Evolutionary conservation across 2,329 filamentous ascomycete genomes (phyloP).

Genomic region (Uncinocarpus reesii): DNA sequence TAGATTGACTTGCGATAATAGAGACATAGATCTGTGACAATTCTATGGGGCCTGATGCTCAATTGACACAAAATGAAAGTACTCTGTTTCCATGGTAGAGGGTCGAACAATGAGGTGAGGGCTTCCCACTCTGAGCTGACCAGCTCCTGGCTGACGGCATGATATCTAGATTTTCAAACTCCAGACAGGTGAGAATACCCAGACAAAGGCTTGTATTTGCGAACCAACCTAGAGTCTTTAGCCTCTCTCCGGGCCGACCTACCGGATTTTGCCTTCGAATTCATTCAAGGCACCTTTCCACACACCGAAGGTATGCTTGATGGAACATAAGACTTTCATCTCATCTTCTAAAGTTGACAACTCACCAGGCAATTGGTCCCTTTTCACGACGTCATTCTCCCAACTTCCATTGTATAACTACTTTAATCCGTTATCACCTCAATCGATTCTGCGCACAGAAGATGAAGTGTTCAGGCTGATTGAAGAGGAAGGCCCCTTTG

Average conservation of each 20-base stretch:
- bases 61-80: slow-evolving; percentile 11
- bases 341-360: background rate
- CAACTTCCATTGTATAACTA: slow-evolving; percentile 14
- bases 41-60: background rate
- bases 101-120: slow-evolving; percentile 14
- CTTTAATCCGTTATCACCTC: slow-evolving; percentile 11
- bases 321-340: background rate
- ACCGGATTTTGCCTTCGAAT: slow-evolving; percentile 11
- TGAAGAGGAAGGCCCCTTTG: slow-evolving; percentile 14
- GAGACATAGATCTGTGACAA: too few relatives aligned
- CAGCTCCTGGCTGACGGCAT: background rate
- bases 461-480: slow-evolving; percentile 6
- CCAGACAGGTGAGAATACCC: slow-evolving; percentile 6
- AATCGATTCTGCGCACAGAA: slow-evolving; percentile 4
- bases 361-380: slow-evolving; percentile 8
- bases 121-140: background rate
- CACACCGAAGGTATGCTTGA: slow-evolving; percentile 12
- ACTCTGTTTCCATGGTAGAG: slow-evolving; percentile 15
- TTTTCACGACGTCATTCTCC: slow-evolving; percentile 15
- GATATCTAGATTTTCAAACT: slow-evolving; percentile 12
- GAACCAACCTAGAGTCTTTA: background rate
- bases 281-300: slow-evolving; percentile 13
- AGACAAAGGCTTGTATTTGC: background rate
- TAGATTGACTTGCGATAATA: too few relatives aligned
- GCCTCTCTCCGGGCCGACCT: slow-evolving; percentile 13